Evolutionary conservation across 805 yeast species (phyloP).

Genomic region (Hermanozyma aechmeae): DNA sequence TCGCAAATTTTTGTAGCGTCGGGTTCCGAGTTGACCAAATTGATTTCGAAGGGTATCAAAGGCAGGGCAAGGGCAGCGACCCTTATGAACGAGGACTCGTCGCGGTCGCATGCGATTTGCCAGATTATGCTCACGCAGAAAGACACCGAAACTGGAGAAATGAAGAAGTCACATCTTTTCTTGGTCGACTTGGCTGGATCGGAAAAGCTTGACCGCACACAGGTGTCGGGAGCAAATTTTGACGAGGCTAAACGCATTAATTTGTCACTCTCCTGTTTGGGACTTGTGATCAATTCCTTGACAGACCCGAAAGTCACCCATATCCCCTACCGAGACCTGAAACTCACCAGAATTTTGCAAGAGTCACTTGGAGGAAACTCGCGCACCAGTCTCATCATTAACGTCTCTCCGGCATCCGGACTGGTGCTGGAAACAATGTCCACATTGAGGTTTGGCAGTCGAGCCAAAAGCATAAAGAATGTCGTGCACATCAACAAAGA

Average conservation of each 20-base stretch:
- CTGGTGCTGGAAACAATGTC: conserved; percentile 61
- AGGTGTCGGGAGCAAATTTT: conserved; percentile 63
- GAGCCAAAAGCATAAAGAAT: conserved; percentile 64
- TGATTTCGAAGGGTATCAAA: conserved; percentile 50
- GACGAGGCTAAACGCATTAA: conserved; percentile 85
- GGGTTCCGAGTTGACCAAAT: conserved; percentile 46
- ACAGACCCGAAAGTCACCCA: conserved; percentile 61
- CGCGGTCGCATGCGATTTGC: conserved; percentile 75
- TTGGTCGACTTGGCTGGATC: conserved; percentile 85
- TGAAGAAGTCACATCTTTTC: conserved; percentile 55
- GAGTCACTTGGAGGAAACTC: conserved; percentile 81
- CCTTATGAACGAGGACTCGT: conserved; percentile 61
- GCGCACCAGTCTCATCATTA: conserved; percentile 62
- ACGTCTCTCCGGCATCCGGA: conserved; percentile 55
- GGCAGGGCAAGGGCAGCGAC: conserved; percentile 53
- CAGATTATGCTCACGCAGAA: conserved; percentile 61
- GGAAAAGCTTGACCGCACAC: conserved; percentile 70
- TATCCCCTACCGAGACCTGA: conserved; percentile 70
- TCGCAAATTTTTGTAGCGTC: conserved; percentile 51
- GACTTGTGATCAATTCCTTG: conserved; percentile 71
- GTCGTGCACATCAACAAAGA: conserved; percentile 57
- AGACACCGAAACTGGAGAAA: conserved; percentile 42
- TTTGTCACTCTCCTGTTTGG: conserved; percentile 65
- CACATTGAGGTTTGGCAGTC: conserved; percentile 62
- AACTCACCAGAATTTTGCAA: conserved; percentile 67